A percentile compares a stretch with the other conserved stretches of the same genome.
These are phyloP conservation scores for Geotrichum klebahnii DNA, from an alignment of 1,139 yeast genomes.

Conservation along the genomic window DNA sequence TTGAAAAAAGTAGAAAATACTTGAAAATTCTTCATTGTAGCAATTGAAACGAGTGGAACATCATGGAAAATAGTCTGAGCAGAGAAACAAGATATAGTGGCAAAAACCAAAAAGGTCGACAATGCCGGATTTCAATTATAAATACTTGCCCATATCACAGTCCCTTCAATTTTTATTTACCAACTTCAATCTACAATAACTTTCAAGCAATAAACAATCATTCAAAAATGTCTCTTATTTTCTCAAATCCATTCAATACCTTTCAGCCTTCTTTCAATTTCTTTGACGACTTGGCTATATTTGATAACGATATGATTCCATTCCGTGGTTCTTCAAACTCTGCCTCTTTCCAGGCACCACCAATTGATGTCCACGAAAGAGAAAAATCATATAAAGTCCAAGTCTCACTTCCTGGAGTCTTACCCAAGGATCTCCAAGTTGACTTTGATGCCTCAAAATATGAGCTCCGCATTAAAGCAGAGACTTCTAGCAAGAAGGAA, in stretches of 20 bases:
- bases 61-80: too few relatives aligned
- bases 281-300: not conserved
- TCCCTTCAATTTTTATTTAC: too few relatives aligned
- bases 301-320: not conserved
- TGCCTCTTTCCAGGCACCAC: not conserved
- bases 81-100: too few relatives aligned
- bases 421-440: constrained; percentile 47
- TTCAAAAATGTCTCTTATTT: not conserved
- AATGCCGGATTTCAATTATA: too few relatives aligned
- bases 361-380: constrained; percentile 9
- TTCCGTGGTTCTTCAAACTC: not conserved
- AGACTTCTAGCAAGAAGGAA: not conserved
- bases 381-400: constrained; percentile 7
- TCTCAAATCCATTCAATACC: not conserved
- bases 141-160: too few relatives aligned
- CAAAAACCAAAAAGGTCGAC: too few relatives aligned
- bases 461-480: constrained; percentile 26
- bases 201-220: too few relatives aligned
- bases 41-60: too few relatives aligned
- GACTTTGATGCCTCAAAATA: constrained; percentile 48
- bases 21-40: too few relatives aligned
- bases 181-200: too few relatives aligned
- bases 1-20: too few relatives aligned
- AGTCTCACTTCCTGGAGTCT: constrained; percentile 51
- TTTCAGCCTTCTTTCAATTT: not conserved